A percentile compares a stretch with the other conserved stretches of the same genome.
Evolutionary conservation across 176 grass and related monocot genomes (phyloP).

Genomic region (Avena atlantica): DNA sequence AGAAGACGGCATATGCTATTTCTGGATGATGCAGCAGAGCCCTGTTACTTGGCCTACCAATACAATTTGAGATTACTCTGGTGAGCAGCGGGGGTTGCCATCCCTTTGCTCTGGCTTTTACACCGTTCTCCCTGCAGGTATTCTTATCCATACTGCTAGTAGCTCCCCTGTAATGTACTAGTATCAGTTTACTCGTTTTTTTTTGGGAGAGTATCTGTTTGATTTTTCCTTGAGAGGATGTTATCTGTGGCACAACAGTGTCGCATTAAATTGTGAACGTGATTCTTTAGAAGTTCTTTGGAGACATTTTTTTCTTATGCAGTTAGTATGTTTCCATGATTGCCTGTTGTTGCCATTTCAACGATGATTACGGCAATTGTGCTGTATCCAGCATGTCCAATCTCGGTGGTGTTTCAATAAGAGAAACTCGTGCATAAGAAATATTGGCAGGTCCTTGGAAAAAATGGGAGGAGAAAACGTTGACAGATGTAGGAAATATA

Average conservation of each 20-base stretch:
- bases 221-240: neutral
- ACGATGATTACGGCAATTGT: too few species aligned
- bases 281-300: neutral
- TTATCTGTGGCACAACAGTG: neutral
- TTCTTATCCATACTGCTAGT: conserved; percentile 3
- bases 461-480: neutral
- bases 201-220: neutral
- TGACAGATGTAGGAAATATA: neutral
- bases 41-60: neutral
- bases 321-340: neutral
- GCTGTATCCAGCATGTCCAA: too few species aligned
- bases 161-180: neutral
- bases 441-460: neutral
- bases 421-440: too few species aligned
- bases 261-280: neutral
- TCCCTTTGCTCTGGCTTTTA: neutral
- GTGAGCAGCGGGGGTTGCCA: neutral
- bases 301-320: neutral
- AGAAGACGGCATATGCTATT: neutral
- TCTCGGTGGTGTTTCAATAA: neutral
- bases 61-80: neutral
- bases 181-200: neutral
- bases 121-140: neutral
- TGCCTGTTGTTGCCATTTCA: too few species aligned
- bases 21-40: neutral